These are phyloP conservation scores for Coemansia sp. DNA, from an alignment of 192 early-diverging fungal genomes.

Conservation along the genomic window DNA sequence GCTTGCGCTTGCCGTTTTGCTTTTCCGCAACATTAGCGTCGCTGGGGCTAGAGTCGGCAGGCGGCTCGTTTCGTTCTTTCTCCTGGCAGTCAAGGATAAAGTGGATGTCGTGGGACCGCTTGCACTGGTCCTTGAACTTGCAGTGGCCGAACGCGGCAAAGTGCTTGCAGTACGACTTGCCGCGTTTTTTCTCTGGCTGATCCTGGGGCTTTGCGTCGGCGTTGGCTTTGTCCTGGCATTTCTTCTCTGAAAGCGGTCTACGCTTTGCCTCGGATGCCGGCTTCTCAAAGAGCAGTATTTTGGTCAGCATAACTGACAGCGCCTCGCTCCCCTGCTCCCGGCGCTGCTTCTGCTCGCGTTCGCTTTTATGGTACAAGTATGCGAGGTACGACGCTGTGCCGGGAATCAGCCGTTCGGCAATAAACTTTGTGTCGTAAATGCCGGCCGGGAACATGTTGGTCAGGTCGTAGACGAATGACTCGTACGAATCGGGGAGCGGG, in stretches of 20 bases:
- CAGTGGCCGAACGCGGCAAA: constrained; percentile 89
- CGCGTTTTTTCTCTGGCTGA: background rate
- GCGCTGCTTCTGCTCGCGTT: constrained; percentile 27
- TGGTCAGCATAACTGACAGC: constrained; percentile 23
- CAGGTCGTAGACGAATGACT: constrained; percentile 74
- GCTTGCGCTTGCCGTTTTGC: constrained; percentile 17
- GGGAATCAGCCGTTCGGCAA: constrained; percentile 52
- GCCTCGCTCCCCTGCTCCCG: background rate
- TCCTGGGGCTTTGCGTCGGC: background rate
- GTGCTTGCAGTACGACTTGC: constrained; percentile 65
- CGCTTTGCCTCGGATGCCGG: background rate
- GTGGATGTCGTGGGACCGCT: constrained; percentile 80
- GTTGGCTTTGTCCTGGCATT: background rate
- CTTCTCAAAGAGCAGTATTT: background rate
- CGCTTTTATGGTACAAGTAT: constrained; percentile 45
- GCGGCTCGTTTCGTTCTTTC: background rate
- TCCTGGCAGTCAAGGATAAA: constrained; percentile 76
- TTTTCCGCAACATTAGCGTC: background rate
- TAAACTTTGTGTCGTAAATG: constrained; percentile 91
- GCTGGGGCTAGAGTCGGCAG: background rate
- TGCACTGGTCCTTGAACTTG: constrained; percentile 62
- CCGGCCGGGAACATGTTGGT: constrained; percentile 82
- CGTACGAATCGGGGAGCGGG: constrained; percentile 66
- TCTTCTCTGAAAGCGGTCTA: background rate
- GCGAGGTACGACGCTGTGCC: constrained; percentile 33